Base-by-base conservation (phyloP, 164 flowering plant genomes). In the Aristolochia contorta region DNA sequence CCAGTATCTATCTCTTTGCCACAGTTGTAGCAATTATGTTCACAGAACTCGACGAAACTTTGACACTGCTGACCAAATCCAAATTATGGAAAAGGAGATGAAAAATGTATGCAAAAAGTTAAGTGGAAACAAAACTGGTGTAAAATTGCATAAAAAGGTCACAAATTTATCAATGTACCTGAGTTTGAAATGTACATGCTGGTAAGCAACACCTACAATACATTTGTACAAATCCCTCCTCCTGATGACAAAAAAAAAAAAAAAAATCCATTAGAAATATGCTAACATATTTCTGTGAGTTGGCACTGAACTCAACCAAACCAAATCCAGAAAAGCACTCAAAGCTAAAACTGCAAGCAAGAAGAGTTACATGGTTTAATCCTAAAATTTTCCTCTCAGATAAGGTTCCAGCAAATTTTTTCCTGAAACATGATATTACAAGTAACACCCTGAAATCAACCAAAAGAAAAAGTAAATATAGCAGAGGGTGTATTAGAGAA, bases 331-430 rank as follows among this genome's bases (percentile, higher is more conserved):
- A 10, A 37, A 37, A 37, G 43, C 43, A 37, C 43, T 6, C 43
- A 37, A 37, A 6, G 43, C 43, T 37, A 37, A 37, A 37, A 3
- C 10, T 8, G 10, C 7, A 15, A 49, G 16, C 50, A 24, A 47
- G 48, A 61, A 24, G 67, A 52, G 23, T 82, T 84, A 85, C 98
- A 79, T 84, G 75, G 56, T 75, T 79, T 55, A 97, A 78, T 56
- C 97, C 97, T 59, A 88, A 69, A 25, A 88, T 82, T 65, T 86
- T 87, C 75, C 79, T 83, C 70, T 80, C 92, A 18, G 86, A 75
- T 49, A 84, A 69, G 13, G 73, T 67, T 30, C 90, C 85, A 66
- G 79, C 54, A 62, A 90, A 86, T 72, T 76, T 92, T 64, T 79
- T 86, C 65, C 75, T 74, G 54, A 93, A 86, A 71, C 84, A 77